Conservation (phyloP, 345 rosid genomes). For the Psidium guajava region DNA sequence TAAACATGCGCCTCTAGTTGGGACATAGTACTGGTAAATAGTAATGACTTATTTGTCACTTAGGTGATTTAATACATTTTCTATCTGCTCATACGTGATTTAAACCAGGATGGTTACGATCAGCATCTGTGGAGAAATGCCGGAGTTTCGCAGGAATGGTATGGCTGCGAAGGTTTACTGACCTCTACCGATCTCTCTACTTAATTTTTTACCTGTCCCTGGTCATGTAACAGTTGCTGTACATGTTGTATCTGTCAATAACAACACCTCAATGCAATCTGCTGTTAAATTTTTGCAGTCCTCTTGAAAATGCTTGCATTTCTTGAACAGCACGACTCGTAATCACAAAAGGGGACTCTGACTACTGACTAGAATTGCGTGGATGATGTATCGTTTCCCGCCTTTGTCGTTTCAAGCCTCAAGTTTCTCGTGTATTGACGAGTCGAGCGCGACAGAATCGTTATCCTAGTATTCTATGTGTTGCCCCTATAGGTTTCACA, state of each 20-base stretch:
- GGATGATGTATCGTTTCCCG: background rate
- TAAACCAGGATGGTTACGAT: conserved; percentile 88
- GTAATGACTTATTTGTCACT: background rate
- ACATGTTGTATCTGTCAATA: background rate
- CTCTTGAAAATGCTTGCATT: background rate
- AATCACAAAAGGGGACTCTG: background rate
- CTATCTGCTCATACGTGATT: background rate
- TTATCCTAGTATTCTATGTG: background rate
- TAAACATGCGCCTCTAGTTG: background rate
- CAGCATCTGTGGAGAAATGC: conserved; percentile 66
- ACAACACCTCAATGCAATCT: background rate
- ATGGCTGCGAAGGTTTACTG: conserved; percentile 26
- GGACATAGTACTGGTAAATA: background rate
- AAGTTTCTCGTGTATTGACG: background rate
- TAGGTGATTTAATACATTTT: background rate
- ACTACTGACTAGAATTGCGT: background rate
- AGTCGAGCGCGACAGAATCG: background rate
- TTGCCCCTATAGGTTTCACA: background rate
- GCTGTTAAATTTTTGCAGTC: background rate
- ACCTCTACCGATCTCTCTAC: background rate
- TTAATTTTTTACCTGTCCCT: background rate
- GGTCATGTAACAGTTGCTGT: background rate
- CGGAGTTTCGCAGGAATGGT: conserved; percentile 58
- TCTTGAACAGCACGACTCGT: background rate
- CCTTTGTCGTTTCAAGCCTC: background rate